These are phyloP conservation scores for Curvularia spicifera DNA, from an alignment of 2,329 filamentous ascomycete genomes.

Conservation along the genomic window DNA sequence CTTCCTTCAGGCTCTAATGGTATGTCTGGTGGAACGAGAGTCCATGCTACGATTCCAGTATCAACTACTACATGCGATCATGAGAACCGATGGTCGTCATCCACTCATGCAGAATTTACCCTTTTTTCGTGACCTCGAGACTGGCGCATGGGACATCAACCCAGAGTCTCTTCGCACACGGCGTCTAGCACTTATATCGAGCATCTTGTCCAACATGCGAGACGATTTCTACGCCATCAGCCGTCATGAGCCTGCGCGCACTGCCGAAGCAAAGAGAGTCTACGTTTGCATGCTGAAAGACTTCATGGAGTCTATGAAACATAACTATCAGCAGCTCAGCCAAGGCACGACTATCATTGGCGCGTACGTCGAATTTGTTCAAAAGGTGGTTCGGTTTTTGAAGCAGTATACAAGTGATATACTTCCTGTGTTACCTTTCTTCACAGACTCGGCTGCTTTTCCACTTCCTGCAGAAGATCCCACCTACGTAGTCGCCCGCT, in stretches of 20 bases:
- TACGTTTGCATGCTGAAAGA: slow-evolving; percentile 61
- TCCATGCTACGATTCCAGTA: slow-evolving; percentile 68
- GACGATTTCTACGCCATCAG: slow-evolving; percentile 52
- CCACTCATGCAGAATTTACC: slow-evolving; percentile 64
- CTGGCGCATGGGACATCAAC: slow-evolving; percentile 55
- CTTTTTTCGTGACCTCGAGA: slow-evolving; percentile 54
- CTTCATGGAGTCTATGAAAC: slow-evolving; percentile 68
- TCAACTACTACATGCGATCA: slow-evolving; percentile 59
- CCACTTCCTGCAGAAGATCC: slow-evolving; percentile 66
- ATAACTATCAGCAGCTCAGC: slow-evolving; percentile 63
- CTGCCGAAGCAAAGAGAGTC: slow-evolving; percentile 50
- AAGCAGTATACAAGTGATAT: slow-evolving; percentile 68
- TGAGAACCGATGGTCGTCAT: slow-evolving; percentile 56
- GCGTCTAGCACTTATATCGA: slow-evolving; percentile 62
- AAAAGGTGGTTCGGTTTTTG: slow-evolving; percentile 63
- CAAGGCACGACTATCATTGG: slow-evolving; percentile 53
- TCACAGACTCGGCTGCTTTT: slow-evolving; percentile 65
- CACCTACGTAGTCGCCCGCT: slow-evolving; percentile 65
- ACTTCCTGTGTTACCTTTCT: slow-evolving; percentile 63
- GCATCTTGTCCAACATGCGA: slow-evolving; percentile 66
- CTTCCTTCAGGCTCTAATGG: slow-evolving; percentile 62
- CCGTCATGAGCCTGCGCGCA: slow-evolving; percentile 36
- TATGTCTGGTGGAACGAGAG: slow-evolving; percentile 64
- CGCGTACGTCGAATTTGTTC: slow-evolving; percentile 67
- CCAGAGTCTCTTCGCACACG: slow-evolving; percentile 61